Conservation (phyloP, 1,284 basidiomycete species). For the Melampsora americana region DNA sequence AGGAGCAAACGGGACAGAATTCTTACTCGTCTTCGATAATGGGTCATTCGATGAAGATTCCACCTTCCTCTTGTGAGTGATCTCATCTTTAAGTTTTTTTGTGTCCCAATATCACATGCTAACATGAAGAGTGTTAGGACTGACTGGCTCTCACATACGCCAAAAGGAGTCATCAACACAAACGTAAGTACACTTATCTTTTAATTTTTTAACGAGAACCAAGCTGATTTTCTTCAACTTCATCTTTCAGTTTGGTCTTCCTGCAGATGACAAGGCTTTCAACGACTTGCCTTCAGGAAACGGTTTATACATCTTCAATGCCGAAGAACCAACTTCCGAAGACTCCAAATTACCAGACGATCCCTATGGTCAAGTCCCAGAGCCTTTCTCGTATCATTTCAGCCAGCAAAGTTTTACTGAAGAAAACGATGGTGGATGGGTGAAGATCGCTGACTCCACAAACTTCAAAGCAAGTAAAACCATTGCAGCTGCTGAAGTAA, state of each 20-base stretch:
- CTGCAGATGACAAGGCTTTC: conserved; percentile 53
- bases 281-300: conserved; percentile 48
- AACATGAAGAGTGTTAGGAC: conserved; percentile 11
- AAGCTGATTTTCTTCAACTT: not conserved
- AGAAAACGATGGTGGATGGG: conserved; percentile 59
- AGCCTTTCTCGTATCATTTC: conserved; percentile 61
- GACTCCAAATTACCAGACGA: conserved; percentile 49
- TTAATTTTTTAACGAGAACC: not conserved
- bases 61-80: conserved; percentile 62
- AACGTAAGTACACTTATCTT: conserved; percentile 58
- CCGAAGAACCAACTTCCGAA: conserved; percentile 46
- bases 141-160: conserved; percentile 60
- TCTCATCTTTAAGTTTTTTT: no score
- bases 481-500: conserved; percentile 67
- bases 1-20: conserved; percentile 63
- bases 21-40: conserved; percentile 67
- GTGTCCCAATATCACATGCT: no score
- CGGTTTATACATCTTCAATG: conserved; percentile 68
- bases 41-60: conserved; percentile 67
- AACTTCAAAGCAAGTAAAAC: conserved; percentile 63
- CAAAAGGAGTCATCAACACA: conserved; percentile 65
- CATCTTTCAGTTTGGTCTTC: conserved; percentile 55
- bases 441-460: conserved; percentile 65
- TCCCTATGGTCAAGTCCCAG: conserved; percentile 61
- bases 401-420: conserved; percentile 60